These are phyloP conservation scores for Penicillium cosmopolitanum DNA, from an alignment of 495 filamentous ascomycete species.

Conservation along the genomic window DNA sequence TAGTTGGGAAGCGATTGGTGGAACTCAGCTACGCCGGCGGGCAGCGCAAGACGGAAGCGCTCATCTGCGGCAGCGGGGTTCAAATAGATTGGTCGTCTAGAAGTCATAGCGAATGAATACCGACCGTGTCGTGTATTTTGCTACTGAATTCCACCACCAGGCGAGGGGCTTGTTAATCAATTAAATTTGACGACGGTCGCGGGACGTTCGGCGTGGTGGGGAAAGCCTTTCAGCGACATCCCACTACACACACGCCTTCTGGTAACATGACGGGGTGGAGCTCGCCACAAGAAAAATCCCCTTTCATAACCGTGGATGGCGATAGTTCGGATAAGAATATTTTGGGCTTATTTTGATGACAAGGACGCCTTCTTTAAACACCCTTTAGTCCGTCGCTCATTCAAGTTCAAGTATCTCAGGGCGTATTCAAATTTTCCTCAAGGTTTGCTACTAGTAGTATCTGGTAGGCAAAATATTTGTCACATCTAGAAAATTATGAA, in stretches of 20 bases:
- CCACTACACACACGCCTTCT: conserved; percentile 17
- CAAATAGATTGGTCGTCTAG: conserved; percentile 33
- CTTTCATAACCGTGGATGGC: background rate
- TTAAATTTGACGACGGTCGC: background rate
- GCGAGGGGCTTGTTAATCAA: background rate
- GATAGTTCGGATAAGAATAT: background rate
- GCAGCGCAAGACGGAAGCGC: conserved; percentile 16
- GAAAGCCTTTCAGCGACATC: conserved; percentile 16
- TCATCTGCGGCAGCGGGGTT: conserved; percentile 31
- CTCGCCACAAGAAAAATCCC: conserved; percentile 9
- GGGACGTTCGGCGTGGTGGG: background rate
- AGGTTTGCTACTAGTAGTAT: background rate
- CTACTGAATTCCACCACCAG: background rate
- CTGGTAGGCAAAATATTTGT: too few species aligned
- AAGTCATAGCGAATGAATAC: conserved; percentile 15
- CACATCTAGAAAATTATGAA: too few species aligned
- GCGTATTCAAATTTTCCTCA: background rate
- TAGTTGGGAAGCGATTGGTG: conserved; percentile 58
- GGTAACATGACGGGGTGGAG: conserved; percentile 15
- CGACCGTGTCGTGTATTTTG: background rate
- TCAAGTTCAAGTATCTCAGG: background rate
- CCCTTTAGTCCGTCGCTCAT: background rate
- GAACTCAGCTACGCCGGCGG: conserved; percentile 38
- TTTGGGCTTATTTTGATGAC: background rate
- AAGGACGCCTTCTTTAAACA: background rate